Evolutionary conservation across 352 stramenopile genomes (phyloP), one percentile per base, ranked within the genome.

Genomic region (Phytophthora pistaciae): DNA sequence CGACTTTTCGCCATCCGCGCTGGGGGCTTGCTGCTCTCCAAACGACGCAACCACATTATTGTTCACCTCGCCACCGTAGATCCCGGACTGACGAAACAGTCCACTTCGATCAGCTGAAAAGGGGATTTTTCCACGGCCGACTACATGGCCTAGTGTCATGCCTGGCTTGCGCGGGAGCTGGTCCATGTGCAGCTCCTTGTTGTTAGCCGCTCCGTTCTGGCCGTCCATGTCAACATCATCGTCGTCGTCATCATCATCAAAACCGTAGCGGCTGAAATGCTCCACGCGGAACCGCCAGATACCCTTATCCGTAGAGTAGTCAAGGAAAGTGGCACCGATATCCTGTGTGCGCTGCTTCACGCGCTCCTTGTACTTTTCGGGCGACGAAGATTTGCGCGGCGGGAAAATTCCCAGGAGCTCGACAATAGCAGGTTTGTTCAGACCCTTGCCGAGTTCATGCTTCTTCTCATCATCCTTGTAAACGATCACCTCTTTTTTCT

Each of bases 381-480:
- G 64, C 50, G 78, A 87, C 31, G 78, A 73, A 11, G 84, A 75
- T 57, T 92, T 90, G 10, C 79, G 78, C 7, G 87, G 89, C 20
- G 89, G 84, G 74, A 95, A 96, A 25, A 96, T 83, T 3, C 84
- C 83, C 20, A 93, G 57, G 46, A 96, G 72, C 68, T 96, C 89
- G 10, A 96, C 87, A 60, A 95, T 79, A 29, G 89, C 89, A 5
- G 89, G 89, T 25, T 85, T 83, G 75, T 96, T 96, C 21, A 96
- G 60, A 29, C 87, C 88, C 33, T 81, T 87, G 21, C 89, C 89
- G 1, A 91, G 75, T 56, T 81, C 75, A 60, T 95, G 88, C 64
- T 96, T 96, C 71, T 91, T 95, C 64, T 91, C 79, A 58, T 94
- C 88, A 46, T 95, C 88, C 66, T 87, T 90, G 75, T 92, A 96